phyloP scores from a whole-genome alignment of 2,329 filamentous ascomycete species.

The Parascedosporium putredinis region DNA sequence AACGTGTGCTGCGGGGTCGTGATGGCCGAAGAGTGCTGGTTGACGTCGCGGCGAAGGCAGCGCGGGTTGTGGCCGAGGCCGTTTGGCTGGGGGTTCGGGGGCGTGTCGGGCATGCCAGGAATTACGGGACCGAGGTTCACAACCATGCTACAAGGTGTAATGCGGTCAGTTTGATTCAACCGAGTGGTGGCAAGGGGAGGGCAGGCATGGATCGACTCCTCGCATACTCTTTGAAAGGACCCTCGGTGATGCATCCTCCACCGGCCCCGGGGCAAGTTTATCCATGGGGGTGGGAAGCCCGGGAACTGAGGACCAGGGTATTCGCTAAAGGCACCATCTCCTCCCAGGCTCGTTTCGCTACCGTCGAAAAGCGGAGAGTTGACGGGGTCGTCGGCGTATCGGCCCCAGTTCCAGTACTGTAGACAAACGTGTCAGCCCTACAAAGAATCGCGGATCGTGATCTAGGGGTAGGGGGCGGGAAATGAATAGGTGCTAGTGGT shows the following conservation, averaged over 20 bases:
- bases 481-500: no score
- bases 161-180: no score
- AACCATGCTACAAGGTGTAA: conserved; percentile 18
- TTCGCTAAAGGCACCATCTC: conserved; percentile 27
- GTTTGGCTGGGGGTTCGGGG: conserved; percentile 16
- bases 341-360: conserved; percentile 31
- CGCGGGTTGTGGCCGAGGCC: conserved; percentile 30
- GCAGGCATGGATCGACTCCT: not conserved
- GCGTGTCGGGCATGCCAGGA: conserved; percentile 12
- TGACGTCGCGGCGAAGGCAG: conserved; percentile 28
- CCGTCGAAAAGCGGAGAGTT: conserved; percentile 39
- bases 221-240: conserved; percentile 30
- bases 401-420: conserved; percentile 35
- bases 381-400: conserved; percentile 21
- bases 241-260: conserved; percentile 42
- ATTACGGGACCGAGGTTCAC: conserved; percentile 29
- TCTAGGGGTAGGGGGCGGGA: no score
- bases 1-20: conserved; percentile 16
- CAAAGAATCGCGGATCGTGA: no score
- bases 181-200: no score
- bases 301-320: conserved; percentile 15
- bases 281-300: conserved; percentile 14
- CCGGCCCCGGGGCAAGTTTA: conserved; percentile 35
- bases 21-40: conserved; percentile 13
- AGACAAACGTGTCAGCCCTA: no score